Percentiles rank a stretch among this genome's conserved stretches.
phyloP scores from a whole-genome alignment of 768 basidiomycete species.

The Tylopilus vinaceipallidus region DNA sequence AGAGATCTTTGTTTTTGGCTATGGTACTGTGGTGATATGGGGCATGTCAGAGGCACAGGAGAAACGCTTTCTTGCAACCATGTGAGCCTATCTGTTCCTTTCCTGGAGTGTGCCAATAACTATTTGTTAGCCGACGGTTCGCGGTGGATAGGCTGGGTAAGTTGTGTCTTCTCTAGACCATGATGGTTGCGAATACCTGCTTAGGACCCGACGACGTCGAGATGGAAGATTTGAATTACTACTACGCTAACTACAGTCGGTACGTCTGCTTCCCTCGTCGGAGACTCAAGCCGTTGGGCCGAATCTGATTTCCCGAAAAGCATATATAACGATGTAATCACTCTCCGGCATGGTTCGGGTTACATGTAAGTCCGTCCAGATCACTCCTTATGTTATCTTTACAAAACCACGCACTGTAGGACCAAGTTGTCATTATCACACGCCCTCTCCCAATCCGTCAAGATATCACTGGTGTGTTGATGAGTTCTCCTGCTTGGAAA shows the following conservation, averaged over 20 bases:
- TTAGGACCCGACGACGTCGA: conserved; percentile 87
- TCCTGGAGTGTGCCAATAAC: background rate
- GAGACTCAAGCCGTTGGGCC: conserved; percentile 22
- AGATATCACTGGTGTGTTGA: conserved; percentile 78
- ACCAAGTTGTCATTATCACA: conserved; percentile 95
- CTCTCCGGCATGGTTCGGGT: conserved; percentile 88
- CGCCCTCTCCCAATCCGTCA: conserved; percentile 93
- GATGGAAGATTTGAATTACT: conserved; percentile 96
- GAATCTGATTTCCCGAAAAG: conserved; percentile 38
- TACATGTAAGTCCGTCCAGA: conserved; percentile 69
- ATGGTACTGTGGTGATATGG: conserved; percentile 96
- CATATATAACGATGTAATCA: conserved; percentile 98
- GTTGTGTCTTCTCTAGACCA: conserved; percentile 16
- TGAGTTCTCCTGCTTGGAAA: conserved; percentile 5
- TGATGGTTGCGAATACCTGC: conserved; percentile 2
- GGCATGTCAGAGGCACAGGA: conserved; percentile 96
- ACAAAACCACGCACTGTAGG: conserved; percentile 45
- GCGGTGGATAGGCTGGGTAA: conserved; percentile 84
- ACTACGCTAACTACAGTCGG: conserved; percentile 97
- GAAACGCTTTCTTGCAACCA: conserved; percentile 82
- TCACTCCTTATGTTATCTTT: conserved; percentile 9
- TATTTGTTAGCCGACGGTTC: conserved; percentile 74
- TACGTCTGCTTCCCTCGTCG: conserved; percentile 32
- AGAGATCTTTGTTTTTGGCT: conserved; percentile 91
- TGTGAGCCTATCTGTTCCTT: conserved; percentile 53